Evolutionary conservation across 2,329 filamentous ascomycete genomes (phyloP).

Genomic region (Diaporthe helianthi): DNA sequence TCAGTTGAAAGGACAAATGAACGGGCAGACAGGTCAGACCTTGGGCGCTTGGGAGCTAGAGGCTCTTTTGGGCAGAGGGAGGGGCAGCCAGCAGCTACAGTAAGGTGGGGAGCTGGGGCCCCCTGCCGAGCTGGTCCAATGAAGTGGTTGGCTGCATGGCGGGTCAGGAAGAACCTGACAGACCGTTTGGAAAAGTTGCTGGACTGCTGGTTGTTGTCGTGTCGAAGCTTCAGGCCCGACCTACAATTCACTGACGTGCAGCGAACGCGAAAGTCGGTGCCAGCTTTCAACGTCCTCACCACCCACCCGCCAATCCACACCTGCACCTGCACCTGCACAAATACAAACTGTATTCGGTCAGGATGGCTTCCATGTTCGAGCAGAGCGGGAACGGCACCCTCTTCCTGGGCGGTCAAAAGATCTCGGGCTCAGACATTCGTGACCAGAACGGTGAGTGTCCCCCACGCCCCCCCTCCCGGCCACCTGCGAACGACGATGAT

Average conservation of each 20-base stretch:
- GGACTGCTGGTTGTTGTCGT: constrained; percentile 15
- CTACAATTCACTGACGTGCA: not conserved
- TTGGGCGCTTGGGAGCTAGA: not conserved
- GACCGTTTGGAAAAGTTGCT: constrained; percentile 23
- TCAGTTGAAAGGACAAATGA: not conserved
- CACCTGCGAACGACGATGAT: not conserved
- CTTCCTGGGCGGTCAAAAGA: constrained; percentile 97
- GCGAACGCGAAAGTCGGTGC: constrained; percentile 21
- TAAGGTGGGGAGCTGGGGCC: constrained; percentile 17
- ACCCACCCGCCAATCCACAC: no score
- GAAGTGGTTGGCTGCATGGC: not conserved
- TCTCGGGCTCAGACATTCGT: constrained; percentile 93
- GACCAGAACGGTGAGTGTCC: constrained; percentile 93
- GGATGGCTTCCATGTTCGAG: constrained; percentile 95
- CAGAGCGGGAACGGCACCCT: constrained; percentile 94
- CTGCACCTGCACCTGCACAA: not conserved
- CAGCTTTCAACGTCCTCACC: constrained; percentile 28
- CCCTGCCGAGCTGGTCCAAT: constrained; percentile 13
- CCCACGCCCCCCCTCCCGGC: no score
- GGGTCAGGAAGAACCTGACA: constrained; percentile 26
- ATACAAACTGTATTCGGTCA: constrained; percentile 24
- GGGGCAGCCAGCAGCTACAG: constrained; percentile 24
- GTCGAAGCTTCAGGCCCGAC: constrained; percentile 19
- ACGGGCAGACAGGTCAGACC: no score
- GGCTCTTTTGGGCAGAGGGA: not conserved